Conservation (phyloP, 1,284 basidiomycete species). For the Trichosporon ovoides region DNA sequence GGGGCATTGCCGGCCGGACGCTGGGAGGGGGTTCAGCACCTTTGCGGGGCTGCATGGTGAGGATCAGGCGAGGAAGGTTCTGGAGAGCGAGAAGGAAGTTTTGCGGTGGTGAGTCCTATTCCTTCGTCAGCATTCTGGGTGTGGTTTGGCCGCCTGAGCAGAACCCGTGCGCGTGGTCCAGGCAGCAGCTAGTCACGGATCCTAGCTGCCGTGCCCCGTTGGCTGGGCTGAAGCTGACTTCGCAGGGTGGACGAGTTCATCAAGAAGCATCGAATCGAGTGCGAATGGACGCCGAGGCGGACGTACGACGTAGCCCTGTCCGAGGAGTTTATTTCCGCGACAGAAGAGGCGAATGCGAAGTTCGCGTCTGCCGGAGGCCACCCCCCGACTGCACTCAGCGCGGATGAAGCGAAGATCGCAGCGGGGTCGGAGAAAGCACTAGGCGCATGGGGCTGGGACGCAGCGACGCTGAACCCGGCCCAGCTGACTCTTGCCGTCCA, state of each 20-base stretch:
- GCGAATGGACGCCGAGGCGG: constrained; percentile 33
- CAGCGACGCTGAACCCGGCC: constrained; percentile 38
- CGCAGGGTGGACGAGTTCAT: constrained; percentile 27
- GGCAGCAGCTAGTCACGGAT: no score
- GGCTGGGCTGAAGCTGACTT: background rate
- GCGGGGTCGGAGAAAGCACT: no score
- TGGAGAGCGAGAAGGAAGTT: constrained; percentile 10
- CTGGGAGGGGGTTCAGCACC: constrained; percentile 33
- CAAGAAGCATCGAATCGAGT: constrained; percentile 28
- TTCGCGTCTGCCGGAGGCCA: constrained; percentile 17
- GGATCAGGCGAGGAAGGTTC: constrained; percentile 21
- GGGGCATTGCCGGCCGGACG: constrained; percentile 42
- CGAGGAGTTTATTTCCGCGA: constrained; percentile 29
- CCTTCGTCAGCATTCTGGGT: no score
- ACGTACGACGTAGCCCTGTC: constrained; percentile 38
- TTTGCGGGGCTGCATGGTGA: constrained; percentile 34
- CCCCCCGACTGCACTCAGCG: constrained; percentile 13
- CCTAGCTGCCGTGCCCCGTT: no score
- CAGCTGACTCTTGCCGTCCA: constrained; percentile 34
- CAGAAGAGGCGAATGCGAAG: constrained; percentile 19
- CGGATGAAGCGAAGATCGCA: no score
- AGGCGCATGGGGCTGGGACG: constrained; percentile 29
- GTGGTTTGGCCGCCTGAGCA: no score
- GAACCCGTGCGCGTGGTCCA: no score
- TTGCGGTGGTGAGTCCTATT: background rate